Evolutionary conservation across 352 stramenopile genomes (phyloP).

Genomic region (Phytophthora citrophthora): DNA sequence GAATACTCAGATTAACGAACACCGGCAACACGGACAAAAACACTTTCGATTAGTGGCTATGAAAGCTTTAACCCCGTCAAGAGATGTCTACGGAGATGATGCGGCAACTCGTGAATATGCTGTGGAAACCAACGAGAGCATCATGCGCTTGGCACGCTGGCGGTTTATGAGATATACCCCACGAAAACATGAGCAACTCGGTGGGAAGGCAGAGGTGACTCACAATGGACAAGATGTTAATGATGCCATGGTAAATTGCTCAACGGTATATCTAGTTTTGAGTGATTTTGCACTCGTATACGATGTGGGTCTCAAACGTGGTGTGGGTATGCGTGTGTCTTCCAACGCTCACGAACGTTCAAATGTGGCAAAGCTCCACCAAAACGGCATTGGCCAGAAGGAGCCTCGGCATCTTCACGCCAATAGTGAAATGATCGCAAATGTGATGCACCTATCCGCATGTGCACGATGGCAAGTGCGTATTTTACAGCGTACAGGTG

Average conservation of each 20-base stretch:
- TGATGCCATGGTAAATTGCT: conserved; percentile 45
- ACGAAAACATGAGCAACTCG: conserved; percentile 7
- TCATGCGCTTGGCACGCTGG: conserved; percentile 64
- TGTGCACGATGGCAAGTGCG: conserved; percentile 60
- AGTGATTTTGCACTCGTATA: conserved; percentile 47
- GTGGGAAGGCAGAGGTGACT: not conserved
- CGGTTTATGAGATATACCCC: conserved; percentile 36
- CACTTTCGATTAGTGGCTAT: conserved; percentile 63
- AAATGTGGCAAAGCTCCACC: conserved; percentile 5
- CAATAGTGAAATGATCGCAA: not conserved
- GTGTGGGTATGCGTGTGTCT: conserved; percentile 28
- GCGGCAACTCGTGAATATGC: conserved; percentile 63
- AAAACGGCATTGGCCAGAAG: conserved; percentile 11
- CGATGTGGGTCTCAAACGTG: conserved; percentile 34
- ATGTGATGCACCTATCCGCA: conserved; percentile 11
- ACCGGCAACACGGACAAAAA: conserved; percentile 9
- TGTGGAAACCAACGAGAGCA: conserved; percentile 62
- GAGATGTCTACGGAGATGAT: conserved; percentile 67
- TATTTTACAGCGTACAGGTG: conserved; percentile 42
- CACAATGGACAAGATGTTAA: conserved; percentile 21
- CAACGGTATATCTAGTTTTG: conserved; percentile 43
- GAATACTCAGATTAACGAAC: not conserved
- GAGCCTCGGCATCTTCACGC: conserved; percentile 1
- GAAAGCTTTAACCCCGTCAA: conserved; percentile 54
- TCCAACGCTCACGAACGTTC: conserved; percentile 3